These are phyloP conservation scores for Tritrichomonas musculus DNA, from an alignment of 208 protist species.

Conservation along the genomic window DNA sequence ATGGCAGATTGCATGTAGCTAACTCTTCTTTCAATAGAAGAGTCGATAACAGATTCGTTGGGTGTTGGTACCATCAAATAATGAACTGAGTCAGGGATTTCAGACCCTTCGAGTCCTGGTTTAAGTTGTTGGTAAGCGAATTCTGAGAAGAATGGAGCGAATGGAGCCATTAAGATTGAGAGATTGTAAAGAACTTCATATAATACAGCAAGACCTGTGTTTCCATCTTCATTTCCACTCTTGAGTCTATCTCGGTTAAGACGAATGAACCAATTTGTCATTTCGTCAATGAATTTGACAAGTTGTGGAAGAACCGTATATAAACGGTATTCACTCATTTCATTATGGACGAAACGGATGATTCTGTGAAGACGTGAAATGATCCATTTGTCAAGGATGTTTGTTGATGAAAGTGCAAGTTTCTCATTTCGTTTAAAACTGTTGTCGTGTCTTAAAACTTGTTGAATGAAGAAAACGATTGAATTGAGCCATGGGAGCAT, in stretches of 20 bases:
- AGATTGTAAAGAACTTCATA: conserved; percentile 75
- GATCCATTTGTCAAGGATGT: conserved; percentile 96
- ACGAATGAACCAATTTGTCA: conserved; percentile 99
- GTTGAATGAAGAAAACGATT: conserved; percentile 90
- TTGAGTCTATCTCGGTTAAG: conserved; percentile 84
- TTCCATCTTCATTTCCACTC: neutral
- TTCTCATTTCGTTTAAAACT: conserved; percentile 52
- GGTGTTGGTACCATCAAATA: conserved; percentile 40
- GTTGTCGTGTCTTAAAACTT: conserved; percentile 61
- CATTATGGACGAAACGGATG: conserved; percentile 73
- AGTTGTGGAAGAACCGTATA: conserved; percentile 96
- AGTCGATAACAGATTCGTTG: neutral
- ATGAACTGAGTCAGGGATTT: conserved; percentile 60
- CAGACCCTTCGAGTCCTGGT: conserved; percentile 63
- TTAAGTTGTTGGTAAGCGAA: conserved; percentile 91
- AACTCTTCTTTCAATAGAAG: neutral
- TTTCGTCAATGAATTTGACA: conserved; percentile 85
- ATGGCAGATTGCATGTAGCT: conserved; percentile 11
- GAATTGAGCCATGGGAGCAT: conserved; percentile 96
- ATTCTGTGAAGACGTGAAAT: conserved; percentile 77
- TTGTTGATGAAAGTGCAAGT: conserved; percentile 37
- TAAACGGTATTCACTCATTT: conserved; percentile 76
- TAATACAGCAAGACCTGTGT: conserved; percentile 58
- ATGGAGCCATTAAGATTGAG: conserved; percentile 71
- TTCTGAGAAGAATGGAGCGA: conserved; percentile 96